Base-by-base conservation (phyloP, 2,329 filamentous ascomycete genomes). In the Aspergillus sojae region DNA sequence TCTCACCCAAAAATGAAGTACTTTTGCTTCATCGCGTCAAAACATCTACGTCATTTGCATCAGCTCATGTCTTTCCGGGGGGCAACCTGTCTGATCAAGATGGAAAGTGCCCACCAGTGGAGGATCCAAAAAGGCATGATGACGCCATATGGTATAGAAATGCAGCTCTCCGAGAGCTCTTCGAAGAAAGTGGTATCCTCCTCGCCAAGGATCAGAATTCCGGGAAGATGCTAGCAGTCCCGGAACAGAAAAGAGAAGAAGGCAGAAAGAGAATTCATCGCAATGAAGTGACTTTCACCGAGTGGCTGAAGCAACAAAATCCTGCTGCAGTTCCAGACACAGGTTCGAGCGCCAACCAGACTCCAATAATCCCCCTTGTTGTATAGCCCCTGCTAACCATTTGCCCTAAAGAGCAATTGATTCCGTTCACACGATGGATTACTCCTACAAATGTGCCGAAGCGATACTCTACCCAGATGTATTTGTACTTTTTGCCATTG, bases 381-480 rank as follows among this genome's bases (percentile, higher is more conserved):
- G 48, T 28, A 19, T 26, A 21, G 30, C 26, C 41, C 14, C 5
- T 26, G 16, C 39, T 55, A 55, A 55, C 32, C 11, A 34, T 14
- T 21, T 12, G 9, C 30, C n/a, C n/a, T 39, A 36, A 52, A 87
- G 89, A 89, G 1, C 82, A 84, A 43, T 80, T 97, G 3, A 81
- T 92, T 9, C 93, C 94, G 0, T 97, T 96, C 74, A 97, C 94
- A 0, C 87, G 92, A 60, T 98, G 95, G 95, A 85, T 98, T 61
- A 98, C 95, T 2, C 94, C 94, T 0, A 72, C 69, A 0, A 88
- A 86, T 65, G 81, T 90, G 1, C 86, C 88, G 0, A 92, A 89
- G 70, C 86, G 95, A 53, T 99, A 96, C 80, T 92, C 91, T 0
- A 97, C 94, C 0, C 94, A 97, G 75, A 98, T 98, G 94, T 99